phyloP scores from a whole-genome alignment of 2,329 filamentous ascomycete species.

The Penicillium sp. region DNA sequence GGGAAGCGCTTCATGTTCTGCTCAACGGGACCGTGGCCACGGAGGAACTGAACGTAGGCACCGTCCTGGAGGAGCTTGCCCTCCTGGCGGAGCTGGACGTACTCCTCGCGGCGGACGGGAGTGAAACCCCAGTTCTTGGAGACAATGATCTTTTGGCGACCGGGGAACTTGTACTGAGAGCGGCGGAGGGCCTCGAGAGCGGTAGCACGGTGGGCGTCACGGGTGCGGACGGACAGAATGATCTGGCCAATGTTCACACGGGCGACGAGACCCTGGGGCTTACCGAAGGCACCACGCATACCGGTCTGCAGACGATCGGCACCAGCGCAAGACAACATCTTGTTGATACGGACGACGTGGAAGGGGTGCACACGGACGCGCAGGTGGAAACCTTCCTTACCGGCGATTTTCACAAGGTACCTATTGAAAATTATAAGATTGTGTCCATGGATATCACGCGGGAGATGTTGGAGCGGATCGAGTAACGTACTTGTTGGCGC shows the following conservation, averaged over 20 bases:
- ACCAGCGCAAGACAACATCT: conserved; percentile 99
- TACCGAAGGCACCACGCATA: conserved; percentile 99
- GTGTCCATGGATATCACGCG: not conserved
- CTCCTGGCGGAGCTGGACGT: conserved; percentile 89
- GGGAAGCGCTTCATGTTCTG: conserved; percentile 94
- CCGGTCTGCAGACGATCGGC: conserved; percentile 99
- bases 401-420: conserved; percentile 66
- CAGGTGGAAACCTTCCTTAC: conserved; percentile 70
- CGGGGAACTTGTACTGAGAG: conserved; percentile 99
- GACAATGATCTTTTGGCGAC: conserved; percentile 99
- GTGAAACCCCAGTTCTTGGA: conserved; percentile 99
- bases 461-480: not conserved
- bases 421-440: conserved; percentile 30
- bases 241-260: conserved; percentile 99
- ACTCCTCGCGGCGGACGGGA: conserved; percentile 94
- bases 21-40: conserved; percentile 82
- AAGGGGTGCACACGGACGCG: conserved; percentile 88
- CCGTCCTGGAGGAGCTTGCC: conserved; percentile 95
- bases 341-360: conserved; percentile 99
- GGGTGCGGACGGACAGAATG: conserved; percentile 93
- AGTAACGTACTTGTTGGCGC: conserved; percentile 89
- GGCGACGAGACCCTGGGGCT: conserved; percentile 97
- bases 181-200: conserved; percentile 98
- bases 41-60: conserved; percentile 99
- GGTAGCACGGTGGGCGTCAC: conserved; percentile 85